These are phyloP conservation scores for Pseudogymnoascus sp. DNA, from an alignment of 2,329 filamentous ascomycete species.

Conservation along the genomic window DNA sequence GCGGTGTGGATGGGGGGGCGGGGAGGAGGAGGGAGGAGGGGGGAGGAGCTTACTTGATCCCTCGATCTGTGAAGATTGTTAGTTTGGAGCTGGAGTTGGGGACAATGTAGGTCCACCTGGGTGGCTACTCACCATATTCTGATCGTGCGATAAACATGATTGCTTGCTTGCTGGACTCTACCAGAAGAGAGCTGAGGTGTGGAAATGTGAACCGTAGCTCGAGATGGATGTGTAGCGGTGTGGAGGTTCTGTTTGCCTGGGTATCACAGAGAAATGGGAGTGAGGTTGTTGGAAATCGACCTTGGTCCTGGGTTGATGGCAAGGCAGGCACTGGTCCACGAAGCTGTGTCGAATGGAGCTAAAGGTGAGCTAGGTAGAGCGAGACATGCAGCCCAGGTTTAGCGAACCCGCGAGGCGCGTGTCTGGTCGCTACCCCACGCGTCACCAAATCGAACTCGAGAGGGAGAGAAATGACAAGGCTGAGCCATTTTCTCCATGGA, in stretches of 20 bases:
- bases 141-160: conserved; percentile 98
- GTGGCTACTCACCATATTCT: conserved; percentile 78
- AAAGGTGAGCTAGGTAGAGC: conserved; percentile 6
- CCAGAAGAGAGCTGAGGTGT: not conserved
- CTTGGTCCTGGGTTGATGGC: conserved; percentile 5
- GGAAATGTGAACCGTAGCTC: not conserved
- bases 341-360: conserved; percentile 11
- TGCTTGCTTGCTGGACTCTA: conserved; percentile 11
- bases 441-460: not conserved
- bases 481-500: conserved; percentile 4
- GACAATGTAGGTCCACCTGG: conserved; percentile 17
- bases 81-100: conserved; percentile 28
- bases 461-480: not conserved
- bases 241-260: not conserved
- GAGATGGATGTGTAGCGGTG: not conserved
- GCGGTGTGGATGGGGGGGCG: no score
- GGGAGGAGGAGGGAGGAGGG: conserved; percentile 21
- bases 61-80: conserved; percentile 63
- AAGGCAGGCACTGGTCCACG: conserved; percentile 10
- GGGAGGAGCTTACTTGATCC: conserved; percentile 72
- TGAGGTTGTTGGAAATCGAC: conserved; percentile 4
- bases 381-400: conserved; percentile 4
- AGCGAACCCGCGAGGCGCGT: conserved; percentile 9
- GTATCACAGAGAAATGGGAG: not conserved
- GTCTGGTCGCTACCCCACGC: conserved; percentile 5